phyloP scores from a whole-genome alignment of 495 filamentous ascomycete species.

The Aspergillus mulundensis region DNA sequence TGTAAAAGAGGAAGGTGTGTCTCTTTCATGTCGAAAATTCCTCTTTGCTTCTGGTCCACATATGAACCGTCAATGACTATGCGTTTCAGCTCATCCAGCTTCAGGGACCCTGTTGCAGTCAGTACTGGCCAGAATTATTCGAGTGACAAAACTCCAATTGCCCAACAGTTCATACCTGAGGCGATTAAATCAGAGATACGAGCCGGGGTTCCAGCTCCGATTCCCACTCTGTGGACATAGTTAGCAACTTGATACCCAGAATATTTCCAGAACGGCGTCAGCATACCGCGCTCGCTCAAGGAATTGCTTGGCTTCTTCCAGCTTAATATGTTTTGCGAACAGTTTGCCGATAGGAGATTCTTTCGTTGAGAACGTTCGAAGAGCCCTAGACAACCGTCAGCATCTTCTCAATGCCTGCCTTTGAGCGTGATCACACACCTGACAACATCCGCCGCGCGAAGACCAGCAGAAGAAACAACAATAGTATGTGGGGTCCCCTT shows the following conservation, averaged over 20 bases:
- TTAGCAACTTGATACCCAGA: conserved; percentile 14
- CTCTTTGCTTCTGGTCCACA: conserved; percentile 87
- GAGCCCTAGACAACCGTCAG: conserved; percentile 43
- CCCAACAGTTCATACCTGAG: conserved; percentile 52
- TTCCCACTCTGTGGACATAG: conserved; percentile 59
- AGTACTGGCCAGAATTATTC: background rate
- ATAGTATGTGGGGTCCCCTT: conserved; percentile 84
- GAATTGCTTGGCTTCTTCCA: conserved; percentile 78
- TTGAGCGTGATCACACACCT: conserved; percentile 44
- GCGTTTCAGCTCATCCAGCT: conserved; percentile 62
- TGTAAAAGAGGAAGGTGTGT: conserved; percentile 70
- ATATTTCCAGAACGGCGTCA: background rate
- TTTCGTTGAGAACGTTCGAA: conserved; percentile 75
- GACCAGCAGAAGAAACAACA: conserved; percentile 70
- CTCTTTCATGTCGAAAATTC: conserved; percentile 90
- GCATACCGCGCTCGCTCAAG: conserved; percentile 57
- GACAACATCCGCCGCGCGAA: conserved; percentile 75
- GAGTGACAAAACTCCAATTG: background rate
- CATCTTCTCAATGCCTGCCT: background rate
- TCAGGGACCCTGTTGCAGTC: conserved; percentile 57
- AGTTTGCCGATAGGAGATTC: conserved; percentile 77
- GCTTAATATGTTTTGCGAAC: conserved; percentile 97
- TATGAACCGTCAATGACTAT: conserved; percentile 86
- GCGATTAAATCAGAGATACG: conserved; percentile 78
- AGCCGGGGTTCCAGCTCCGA: conserved; percentile 85